phyloP scores from a whole-genome alignment of 306 rosid genomes.

The Ziziphus jujuba region DNA sequence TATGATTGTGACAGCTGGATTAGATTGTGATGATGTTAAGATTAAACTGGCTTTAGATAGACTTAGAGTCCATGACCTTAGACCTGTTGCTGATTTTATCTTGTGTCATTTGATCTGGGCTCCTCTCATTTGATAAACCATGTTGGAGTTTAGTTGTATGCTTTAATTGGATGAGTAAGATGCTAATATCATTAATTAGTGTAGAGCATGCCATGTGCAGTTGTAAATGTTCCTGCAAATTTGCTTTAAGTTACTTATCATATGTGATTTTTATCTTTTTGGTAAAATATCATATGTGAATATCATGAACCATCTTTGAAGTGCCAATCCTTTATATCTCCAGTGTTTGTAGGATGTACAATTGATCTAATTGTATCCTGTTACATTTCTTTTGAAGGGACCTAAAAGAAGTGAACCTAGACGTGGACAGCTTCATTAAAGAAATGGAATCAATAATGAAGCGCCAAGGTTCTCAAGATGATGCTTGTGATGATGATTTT shows the following conservation, averaged over 20 bases:
- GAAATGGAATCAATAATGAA: slow-evolving; percentile 80
- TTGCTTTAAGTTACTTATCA: not conserved
- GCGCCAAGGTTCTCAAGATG: slow-evolving; percentile 44
- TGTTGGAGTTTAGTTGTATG: too few species aligned
- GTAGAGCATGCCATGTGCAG: too few species aligned
- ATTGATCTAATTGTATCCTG: slow-evolving; percentile 23
- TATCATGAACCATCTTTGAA: not conserved
- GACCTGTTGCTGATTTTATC: too few species aligned
- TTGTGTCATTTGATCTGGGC: too few species aligned
- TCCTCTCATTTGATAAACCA: too few species aligned
- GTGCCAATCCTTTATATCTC: slow-evolving; percentile 9
- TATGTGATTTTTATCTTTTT: not conserved
- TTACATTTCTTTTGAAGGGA: slow-evolving; percentile 51
- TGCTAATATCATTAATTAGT: too few species aligned
- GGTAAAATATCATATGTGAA: too few species aligned
- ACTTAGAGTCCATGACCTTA: not conserved
- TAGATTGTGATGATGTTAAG: not conserved
- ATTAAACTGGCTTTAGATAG: not conserved
- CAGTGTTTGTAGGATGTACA: not conserved
- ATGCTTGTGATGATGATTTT: slow-evolving; percentile 35
- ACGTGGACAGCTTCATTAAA: slow-evolving; percentile 66
- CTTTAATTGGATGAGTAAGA: too few species aligned
- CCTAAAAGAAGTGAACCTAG: slow-evolving; percentile 71
- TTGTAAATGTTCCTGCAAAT: too few species aligned
- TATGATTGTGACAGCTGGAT: not conserved